A percentile compares a stretch with the other conserved stretches of the same genome.
These are phyloP conservation scores for Ceratocystis huliohia DNA, from an alignment of 2,329 filamentous ascomycete species.

Conservation along the genomic window DNA sequence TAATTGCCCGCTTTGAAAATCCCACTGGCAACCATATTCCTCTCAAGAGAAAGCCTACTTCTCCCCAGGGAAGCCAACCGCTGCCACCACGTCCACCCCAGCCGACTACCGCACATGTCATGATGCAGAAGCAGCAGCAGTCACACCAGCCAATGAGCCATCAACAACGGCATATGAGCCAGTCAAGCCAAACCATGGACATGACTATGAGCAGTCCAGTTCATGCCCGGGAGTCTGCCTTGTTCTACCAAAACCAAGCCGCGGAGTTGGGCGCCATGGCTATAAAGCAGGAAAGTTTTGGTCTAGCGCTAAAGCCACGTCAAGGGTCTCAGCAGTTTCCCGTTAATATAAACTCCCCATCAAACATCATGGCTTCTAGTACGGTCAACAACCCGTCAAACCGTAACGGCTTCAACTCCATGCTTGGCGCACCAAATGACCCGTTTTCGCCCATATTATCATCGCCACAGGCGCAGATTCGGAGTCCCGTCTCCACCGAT, in stretches of 20 bases:
- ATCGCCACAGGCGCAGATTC: conserved; percentile 11
- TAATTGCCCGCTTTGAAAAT: conserved; percentile 21
- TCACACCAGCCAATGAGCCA: conserved; percentile 17
- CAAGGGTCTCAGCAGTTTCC: conserved; percentile 6
- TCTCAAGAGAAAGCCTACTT: conserved; percentile 14
- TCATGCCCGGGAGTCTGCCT: not conserved
- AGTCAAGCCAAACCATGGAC: not conserved
- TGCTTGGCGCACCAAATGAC: conserved; percentile 2
- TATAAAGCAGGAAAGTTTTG: conserved; percentile 1
- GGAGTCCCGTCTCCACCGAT: conserved; percentile 1
- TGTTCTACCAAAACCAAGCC: conserved; percentile 10
- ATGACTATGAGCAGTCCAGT: conserved; percentile 1
- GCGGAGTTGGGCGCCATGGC: conserved; percentile 7
- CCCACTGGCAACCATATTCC: conserved; percentile 1
- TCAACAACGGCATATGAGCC: conserved; percentile 18
- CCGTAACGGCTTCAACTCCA: not conserved
- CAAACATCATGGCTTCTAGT: conserved; percentile 15
- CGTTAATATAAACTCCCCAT: not conserved
- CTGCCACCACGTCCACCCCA: conserved; percentile 11
- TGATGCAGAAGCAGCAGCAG: conserved; percentile 17
- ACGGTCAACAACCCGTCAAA: conserved; percentile 10
- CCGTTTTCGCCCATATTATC: conserved; percentile 15
- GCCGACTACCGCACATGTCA: conserved; percentile 2
- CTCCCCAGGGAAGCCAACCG: conserved; percentile 15
- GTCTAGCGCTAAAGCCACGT: not conserved